Evolutionary conservation across 441 rosid genomes (phyloP).

Genomic region (Caryocar brasiliense): DNA sequence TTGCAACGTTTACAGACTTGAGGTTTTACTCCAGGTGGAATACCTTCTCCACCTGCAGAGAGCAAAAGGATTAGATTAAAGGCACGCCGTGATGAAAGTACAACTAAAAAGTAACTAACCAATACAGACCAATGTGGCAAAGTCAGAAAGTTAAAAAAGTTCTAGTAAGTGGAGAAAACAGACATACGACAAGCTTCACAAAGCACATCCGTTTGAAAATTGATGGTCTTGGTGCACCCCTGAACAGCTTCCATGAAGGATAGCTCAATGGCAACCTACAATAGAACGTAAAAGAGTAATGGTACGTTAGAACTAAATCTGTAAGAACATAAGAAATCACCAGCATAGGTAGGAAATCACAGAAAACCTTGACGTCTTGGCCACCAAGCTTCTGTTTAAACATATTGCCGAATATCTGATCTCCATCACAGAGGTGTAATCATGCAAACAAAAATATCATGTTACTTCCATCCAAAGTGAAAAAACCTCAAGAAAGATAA

Average conservation of each 20-base stretch:
- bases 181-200: slow-evolving; percentile 86
- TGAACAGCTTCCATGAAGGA: slow-evolving; percentile 99
- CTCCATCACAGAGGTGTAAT: slow-evolving; percentile 14
- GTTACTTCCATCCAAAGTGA: too few species aligned
- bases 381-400: slow-evolving; percentile 66
- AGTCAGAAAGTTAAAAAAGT: background rate
- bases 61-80: background rate
- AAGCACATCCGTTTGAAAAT: slow-evolving; percentile 70
- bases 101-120: background rate
- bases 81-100: background rate
- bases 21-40: slow-evolving; percentile 95
- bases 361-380: slow-evolving; percentile 81
- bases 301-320: slow-evolving; percentile 1
- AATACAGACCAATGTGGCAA: background rate
- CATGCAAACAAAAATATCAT: slow-evolving; percentile 1
- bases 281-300: slow-evolving; percentile 1
- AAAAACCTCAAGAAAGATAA: too few species aligned
- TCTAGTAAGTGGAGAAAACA: background rate
- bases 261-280: slow-evolving; percentile 68
- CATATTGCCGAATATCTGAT: slow-evolving; percentile 50
- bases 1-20: slow-evolving; percentile 74
- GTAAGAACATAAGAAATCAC: background rate
- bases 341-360: slow-evolving; percentile 1
- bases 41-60: slow-evolving; percentile 80
- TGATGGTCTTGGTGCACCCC: slow-evolving; percentile 76